phyloP scores from a whole-genome alignment of 495 filamentous ascomycete species.

The Acidiella bohemica region DNA sequence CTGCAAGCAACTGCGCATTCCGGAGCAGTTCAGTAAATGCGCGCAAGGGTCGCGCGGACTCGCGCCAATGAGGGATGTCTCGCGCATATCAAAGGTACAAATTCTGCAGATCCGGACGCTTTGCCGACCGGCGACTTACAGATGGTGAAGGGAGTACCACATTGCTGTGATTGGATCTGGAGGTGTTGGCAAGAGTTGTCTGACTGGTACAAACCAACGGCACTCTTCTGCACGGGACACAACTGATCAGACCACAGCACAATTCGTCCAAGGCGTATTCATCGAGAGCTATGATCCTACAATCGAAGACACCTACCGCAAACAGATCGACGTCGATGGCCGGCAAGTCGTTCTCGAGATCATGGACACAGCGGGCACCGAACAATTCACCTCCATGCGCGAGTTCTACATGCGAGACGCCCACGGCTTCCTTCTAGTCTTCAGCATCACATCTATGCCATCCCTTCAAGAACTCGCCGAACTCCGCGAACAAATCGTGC shows the following conservation, averaged over 20 bases:
- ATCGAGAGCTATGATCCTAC: conserved; percentile 98
- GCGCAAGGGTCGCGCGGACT: background rate
- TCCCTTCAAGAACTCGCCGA: conserved; percentile 77
- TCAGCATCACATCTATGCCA: conserved; percentile 82
- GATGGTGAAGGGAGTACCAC: conserved; percentile 51
- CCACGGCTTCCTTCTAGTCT: conserved; percentile 94
- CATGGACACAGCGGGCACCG: conserved; percentile 91
- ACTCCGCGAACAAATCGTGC: conserved; percentile 88
- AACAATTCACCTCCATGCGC: conserved; percentile 70
- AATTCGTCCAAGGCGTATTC: conserved; percentile 99
- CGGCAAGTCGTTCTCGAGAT: conserved; percentile 95
- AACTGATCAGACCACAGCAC: conserved; percentile 44
- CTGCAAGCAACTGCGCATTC: background rate
- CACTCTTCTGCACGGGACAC: too few species aligned
- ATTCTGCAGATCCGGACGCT: background rate
- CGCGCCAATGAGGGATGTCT: conserved; percentile 5
- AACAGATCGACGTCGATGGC: conserved; percentile 88
- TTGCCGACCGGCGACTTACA: background rate
- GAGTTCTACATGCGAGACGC: conserved; percentile 93
- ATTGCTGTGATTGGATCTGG: conserved; percentile 86
- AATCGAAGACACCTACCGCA: conserved; percentile 95
- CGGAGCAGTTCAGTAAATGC: background rate
- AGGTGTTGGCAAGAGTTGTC: conserved; percentile 94
- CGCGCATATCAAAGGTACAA: conserved; percentile 2
- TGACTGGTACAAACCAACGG: conserved; percentile 59